Conservation (phyloP, 2,329 filamentous ascomycete species). For the Fusarium stilboides region DNA sequence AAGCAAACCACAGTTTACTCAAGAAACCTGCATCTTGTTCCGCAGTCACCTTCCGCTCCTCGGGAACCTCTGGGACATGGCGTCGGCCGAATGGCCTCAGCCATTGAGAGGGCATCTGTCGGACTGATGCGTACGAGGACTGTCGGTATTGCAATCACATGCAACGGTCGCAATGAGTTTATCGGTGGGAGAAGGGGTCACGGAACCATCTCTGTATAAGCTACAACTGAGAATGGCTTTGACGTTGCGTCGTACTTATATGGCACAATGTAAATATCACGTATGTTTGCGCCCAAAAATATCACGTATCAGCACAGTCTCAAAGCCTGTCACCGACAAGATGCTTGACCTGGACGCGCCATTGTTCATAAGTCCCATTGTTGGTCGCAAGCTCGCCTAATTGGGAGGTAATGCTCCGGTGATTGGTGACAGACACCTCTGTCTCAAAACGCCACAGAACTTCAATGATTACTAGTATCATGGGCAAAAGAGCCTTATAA, state of each 20-base stretch:
- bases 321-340: neutral
- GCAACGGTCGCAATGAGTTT: neutral
- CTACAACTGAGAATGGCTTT: neutral
- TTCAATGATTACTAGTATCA: too few species aligned
- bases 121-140: neutral
- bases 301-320: neutral
- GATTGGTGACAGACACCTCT: neutral
- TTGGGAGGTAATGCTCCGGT: neutral
- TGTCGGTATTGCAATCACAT: neutral
- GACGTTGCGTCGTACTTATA: neutral
- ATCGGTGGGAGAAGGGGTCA: neutral
- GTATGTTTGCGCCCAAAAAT: neutral
- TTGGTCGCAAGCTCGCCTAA: neutral
- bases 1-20: slow-evolving; percentile 9
- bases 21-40: slow-evolving; percentile 8
- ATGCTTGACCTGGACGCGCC: neutral
- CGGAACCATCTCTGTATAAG: neutral
- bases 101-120: neutral
- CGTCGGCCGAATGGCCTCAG: neutral
- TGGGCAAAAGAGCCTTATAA: too few species aligned
- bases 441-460: too few species aligned
- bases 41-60: neutral
- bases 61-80: neutral
- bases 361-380: slow-evolving; percentile 1
- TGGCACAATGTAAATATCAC: neutral